A percentile compares a stretch with the other conserved stretches of the same genome.
These are phyloP conservation scores for Amanita fuliginea DNA, from an alignment of 768 basidiomycete species.

Conservation along the genomic window DNA sequence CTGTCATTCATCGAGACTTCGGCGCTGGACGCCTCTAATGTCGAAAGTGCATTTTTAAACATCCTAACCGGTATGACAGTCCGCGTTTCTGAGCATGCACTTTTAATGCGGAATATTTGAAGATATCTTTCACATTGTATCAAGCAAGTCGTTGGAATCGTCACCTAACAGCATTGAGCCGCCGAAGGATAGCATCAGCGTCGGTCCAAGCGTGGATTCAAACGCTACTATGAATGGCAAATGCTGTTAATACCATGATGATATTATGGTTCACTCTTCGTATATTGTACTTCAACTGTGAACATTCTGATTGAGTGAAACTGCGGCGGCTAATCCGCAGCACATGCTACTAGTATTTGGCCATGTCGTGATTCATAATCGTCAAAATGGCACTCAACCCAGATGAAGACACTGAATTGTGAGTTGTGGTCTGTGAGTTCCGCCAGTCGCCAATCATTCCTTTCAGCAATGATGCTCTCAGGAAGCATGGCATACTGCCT, in stretches of 20 bases:
- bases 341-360: neutral
- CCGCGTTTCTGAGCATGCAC: neutral
- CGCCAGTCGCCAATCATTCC: neutral
- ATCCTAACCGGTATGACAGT: constrained; percentile 72
- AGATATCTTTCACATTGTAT: constrained; percentile 98
- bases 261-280: constrained; percentile 3
- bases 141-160: constrained; percentile 89
- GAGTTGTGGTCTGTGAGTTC: constrained; percentile 17
- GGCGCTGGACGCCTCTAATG: constrained; percentile 98
- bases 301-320: neutral
- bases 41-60: constrained; percentile 95
- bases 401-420: constrained; percentile 97
- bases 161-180: constrained; percentile 68
- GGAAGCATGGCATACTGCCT: constrained; percentile 86
- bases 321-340: neutral
- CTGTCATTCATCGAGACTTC: constrained; percentile 98
- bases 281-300: neutral
- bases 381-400: constrained; percentile 56
- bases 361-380: neutral
- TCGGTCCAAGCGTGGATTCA: constrained; percentile 64
- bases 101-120: constrained; percentile 6
- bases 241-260: constrained; percentile 40
- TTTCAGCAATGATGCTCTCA: constrained; percentile 84
- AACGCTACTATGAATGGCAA: constrained; percentile 44
- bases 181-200: constrained; percentile 77